phyloP scores from a whole-genome alignment of 768 basidiomycete species.

The Psilocybe tampanensis region DNA sequence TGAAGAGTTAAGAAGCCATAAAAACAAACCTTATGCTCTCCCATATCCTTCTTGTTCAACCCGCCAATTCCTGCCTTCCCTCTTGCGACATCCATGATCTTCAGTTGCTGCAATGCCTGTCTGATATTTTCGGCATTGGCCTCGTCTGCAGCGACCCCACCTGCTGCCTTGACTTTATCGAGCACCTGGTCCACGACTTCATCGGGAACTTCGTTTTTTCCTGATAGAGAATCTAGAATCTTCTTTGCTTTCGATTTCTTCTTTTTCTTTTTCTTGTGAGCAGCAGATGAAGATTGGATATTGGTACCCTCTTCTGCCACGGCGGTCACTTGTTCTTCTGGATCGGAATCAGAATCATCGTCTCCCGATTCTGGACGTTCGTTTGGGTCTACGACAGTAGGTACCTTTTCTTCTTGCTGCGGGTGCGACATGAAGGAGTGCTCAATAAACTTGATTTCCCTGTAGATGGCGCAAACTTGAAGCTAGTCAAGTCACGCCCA shows the following conservation, averaged over 20 bases:
- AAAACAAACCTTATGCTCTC: constrained; percentile 80
- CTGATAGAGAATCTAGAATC: constrained; percentile 48
- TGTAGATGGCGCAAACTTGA: no score
- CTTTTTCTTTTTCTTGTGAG: constrained; percentile 84
- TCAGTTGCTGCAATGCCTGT: constrained; percentile 72
- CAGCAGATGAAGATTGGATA: constrained; percentile 36
- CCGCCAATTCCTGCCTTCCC: constrained; percentile 81
- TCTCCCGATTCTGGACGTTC: constrained; percentile 17
- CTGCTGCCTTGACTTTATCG: constrained; percentile 64
- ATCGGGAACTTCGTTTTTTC: constrained; percentile 56
- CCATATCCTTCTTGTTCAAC: constrained; percentile 76
- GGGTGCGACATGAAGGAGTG: constrained; percentile 31
- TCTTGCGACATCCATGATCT: constrained; percentile 82
- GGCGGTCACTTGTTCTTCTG: constrained; percentile 25
- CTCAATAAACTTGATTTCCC: no score
- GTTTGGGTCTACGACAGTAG: constrained; percentile 43
- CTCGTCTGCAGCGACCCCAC: constrained; percentile 42
- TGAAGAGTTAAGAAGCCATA: neutral
- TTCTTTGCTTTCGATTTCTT: constrained; percentile 75
- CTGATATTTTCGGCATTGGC: constrained; percentile 69
- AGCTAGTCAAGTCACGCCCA: no score
- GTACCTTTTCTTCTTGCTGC: constrained; percentile 42
- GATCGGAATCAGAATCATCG: constrained; percentile 18
- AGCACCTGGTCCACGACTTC: constrained; percentile 68
- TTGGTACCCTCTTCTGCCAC: constrained; percentile 37